A percentile compares a stretch with the other conserved stretches of the same genome.
Conservation (phyloP, 2,329 filamentous ascomycete species). For the Penicillium griseofulvum region DNA sequence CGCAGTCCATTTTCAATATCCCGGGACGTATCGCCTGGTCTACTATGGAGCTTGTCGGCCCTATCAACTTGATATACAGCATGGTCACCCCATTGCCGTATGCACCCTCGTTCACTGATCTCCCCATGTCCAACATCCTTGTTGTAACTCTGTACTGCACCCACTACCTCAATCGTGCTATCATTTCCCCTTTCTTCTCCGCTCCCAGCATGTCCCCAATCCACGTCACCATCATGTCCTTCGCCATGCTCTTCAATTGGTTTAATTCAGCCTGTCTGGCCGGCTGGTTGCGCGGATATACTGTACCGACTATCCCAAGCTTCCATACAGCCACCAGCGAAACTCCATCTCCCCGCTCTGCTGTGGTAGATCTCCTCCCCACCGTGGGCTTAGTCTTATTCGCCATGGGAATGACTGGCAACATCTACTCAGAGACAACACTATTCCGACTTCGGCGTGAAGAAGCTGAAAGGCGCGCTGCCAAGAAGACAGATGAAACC, state of each 20-base stretch:
- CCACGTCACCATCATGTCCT: conserved; percentile 64
- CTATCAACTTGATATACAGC: conserved; percentile 74
- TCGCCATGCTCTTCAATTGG: conserved; percentile 72
- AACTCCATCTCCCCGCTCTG: conserved; percentile 12
- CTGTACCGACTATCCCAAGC: conserved; percentile 42
- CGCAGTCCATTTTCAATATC: conserved; percentile 71
- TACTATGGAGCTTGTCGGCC: conserved; percentile 79
- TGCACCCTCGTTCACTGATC: conserved; percentile 33
- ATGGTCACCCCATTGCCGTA: conserved; percentile 64
- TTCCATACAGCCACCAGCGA: conserved; percentile 15
- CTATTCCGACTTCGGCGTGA: conserved; percentile 79
- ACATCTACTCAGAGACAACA: conserved; percentile 87
- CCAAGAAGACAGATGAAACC: conserved; percentile 52
- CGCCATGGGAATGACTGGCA: conserved; percentile 70
- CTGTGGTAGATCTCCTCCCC: conserved; percentile 38
- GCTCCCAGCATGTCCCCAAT: conserved; percentile 93
- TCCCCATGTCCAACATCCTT: conserved; percentile 39
- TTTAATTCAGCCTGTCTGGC: conserved; percentile 75
- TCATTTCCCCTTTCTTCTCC: conserved; percentile 73
- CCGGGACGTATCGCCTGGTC: conserved; percentile 85
- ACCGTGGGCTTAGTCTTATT: conserved; percentile 71
- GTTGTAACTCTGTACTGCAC: conserved; percentile 56
- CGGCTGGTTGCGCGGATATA: conserved; percentile 79
- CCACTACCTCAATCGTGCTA: conserved; percentile 87
- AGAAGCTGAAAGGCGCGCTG: conserved; percentile 52